A percentile compares a stretch with the other conserved stretches of the same genome.
These are phyloP conservation scores for Platanus orientalis DNA, from an alignment of 164 flowering plant species.

Conservation along the genomic window DNA sequence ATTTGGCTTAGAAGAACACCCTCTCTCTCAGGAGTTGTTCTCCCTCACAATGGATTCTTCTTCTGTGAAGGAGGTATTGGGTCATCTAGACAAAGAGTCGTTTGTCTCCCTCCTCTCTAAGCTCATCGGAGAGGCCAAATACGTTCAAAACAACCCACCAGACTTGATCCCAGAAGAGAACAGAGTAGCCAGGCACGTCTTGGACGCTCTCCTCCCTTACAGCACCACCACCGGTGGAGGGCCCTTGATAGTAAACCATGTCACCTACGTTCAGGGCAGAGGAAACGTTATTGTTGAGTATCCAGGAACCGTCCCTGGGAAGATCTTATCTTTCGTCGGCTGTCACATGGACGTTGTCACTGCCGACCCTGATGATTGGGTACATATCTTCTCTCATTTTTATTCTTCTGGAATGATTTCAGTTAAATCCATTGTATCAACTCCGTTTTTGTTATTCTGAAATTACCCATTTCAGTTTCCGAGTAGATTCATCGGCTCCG, in stretches of 20 bases:
- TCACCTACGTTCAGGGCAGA: slow-evolving; percentile 56
- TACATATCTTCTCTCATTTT: slow-evolving; percentile 15
- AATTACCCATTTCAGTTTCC: neutral
- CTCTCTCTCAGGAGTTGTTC: no score
- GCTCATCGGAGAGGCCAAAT: slow-evolving; percentile 79
- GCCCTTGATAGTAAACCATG: slow-evolving; percentile 71
- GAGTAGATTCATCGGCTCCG: neutral
- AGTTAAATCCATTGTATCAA: neutral
- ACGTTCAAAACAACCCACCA: slow-evolving; percentile 95
- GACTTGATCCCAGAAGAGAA: slow-evolving; percentile 88
- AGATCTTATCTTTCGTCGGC: slow-evolving; percentile 85
- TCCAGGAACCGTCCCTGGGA: slow-evolving; percentile 76
- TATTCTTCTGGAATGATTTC: slow-evolving; percentile 1
- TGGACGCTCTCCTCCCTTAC: slow-evolving; percentile 69
- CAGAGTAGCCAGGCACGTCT: slow-evolving; percentile 67
- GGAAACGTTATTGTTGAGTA: slow-evolving; percentile 90
- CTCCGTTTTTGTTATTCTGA: neutral
- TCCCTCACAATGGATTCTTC: slow-evolving; percentile 19
- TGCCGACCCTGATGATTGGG: slow-evolving; percentile 90
- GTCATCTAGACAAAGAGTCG: slow-evolving; percentile 55
- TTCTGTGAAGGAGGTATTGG: slow-evolving; percentile 35
- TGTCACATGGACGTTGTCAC: slow-evolving; percentile 98
- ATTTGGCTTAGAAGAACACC: no score
- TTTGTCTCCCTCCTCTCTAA: slow-evolving; percentile 64
- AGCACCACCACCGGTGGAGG: slow-evolving; percentile 79